Percentiles rank a stretch among this genome's conserved stretches.
phyloP scores from a whole-genome alignment of 2,329 filamentous ascomycete genomes.

The Exophiala sp. region DNA sequence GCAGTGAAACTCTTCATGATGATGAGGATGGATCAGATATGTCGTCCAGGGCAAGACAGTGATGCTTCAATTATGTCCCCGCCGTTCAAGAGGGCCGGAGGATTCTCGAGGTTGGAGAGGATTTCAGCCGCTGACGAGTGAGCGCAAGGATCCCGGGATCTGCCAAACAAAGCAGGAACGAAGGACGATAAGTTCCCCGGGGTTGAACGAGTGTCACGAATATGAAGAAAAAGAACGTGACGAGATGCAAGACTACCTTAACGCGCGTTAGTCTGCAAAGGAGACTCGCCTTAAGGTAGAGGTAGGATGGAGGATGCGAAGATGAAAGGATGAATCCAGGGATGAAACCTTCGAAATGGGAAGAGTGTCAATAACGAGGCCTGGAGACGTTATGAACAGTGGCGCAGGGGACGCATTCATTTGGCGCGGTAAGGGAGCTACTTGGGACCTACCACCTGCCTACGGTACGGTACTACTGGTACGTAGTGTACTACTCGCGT shows the following conservation, averaged over 20 bases:
- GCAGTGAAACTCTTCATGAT: constrained; percentile 29
- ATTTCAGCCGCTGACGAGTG: not conserved
- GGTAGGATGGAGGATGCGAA: not conserved
- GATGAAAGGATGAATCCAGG: not conserved
- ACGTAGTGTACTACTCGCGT: too few species aligned
- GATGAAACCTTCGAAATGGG: not conserved
- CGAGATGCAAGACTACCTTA: constrained; percentile 1
- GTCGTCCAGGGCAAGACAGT: constrained; percentile 2
- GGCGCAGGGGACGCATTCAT: too few species aligned
- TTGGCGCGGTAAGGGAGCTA: too few species aligned
- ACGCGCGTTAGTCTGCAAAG: not conserved
- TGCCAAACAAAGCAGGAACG: constrained; percentile 21
- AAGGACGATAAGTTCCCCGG: constrained; percentile 12
- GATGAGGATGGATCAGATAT: constrained; percentile 13
- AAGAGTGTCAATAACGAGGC: too few species aligned
- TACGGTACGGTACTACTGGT: too few species aligned
- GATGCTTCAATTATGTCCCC: constrained; percentile 8
- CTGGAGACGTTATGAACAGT: too few species aligned
- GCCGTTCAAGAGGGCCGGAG: constrained; percentile 9
- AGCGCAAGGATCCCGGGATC: constrained; percentile 15
- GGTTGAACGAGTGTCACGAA: constrained; percentile 23
- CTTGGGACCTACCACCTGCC: too few species aligned
- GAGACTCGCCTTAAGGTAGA: not conserved
- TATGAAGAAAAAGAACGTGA: constrained; percentile 9
- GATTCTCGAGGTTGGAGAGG: constrained; percentile 5